Conservation (phyloP, 2,329 filamentous ascomycete species). For the Ophiostoma ulmi region DNA sequence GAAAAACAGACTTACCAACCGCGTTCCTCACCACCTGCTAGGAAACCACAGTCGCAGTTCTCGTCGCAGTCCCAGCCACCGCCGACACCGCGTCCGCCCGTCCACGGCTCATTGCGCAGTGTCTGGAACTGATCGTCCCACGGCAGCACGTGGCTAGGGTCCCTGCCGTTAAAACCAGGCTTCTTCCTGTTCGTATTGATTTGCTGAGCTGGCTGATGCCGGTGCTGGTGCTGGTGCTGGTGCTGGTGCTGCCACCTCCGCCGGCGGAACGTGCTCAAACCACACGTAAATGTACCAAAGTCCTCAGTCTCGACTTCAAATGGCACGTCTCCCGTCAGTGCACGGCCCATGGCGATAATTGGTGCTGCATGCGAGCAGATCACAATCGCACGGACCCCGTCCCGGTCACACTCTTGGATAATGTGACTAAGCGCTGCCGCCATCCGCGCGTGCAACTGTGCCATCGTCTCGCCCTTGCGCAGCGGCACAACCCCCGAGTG, state of each 20-base stretch:
- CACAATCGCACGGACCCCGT: conserved; percentile 64
- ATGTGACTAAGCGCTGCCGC: conserved; percentile 65
- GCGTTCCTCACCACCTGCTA: conserved; percentile 28
- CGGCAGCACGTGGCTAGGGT: conserved; percentile 20
- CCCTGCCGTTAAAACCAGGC: conserved; percentile 4
- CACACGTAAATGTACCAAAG: conserved; percentile 79
- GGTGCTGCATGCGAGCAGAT: conserved; percentile 87
- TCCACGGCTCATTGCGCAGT: conserved; percentile 43
- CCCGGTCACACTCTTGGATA: conserved; percentile 66
- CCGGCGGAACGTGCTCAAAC: conserved; percentile 60
- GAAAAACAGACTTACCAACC: conserved; percentile 28
- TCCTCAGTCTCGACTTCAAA: conserved; percentile 67
- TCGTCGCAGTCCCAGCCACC: conserved; percentile 75
- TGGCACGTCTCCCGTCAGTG: conserved; percentile 73
- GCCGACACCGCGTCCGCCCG: conserved; percentile 54
- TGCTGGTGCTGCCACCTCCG: neutral
- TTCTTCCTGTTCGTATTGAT: neutral
- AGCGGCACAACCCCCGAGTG: conserved; percentile 61
- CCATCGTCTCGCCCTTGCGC: conserved; percentile 70
- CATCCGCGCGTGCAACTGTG: conserved; percentile 73
- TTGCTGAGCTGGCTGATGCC: neutral
- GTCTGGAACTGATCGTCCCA: conserved; percentile 26
- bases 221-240: too few species aligned
- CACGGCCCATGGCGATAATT: conserved; percentile 79
- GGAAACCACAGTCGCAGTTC: conserved; percentile 57